Percentiles rank a stretch among this genome's conserved stretches.
phyloP scores from a whole-genome alignment of 73 alveolate species.

The Tetrahymena borealis region DNA sequence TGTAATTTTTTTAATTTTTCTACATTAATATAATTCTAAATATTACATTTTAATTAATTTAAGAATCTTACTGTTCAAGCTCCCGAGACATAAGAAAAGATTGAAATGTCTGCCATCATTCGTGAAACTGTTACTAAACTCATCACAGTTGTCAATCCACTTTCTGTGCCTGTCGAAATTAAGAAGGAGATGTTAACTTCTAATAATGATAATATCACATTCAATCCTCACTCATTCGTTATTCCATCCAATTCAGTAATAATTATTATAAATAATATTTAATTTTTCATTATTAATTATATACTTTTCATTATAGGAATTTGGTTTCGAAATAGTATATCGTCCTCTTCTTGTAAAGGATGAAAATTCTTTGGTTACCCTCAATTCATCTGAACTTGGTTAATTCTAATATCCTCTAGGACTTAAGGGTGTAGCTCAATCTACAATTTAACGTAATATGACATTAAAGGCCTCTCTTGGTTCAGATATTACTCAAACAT shows the following conservation, averaged over 20 bases:
- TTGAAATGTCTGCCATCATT: constrained; percentile 84
- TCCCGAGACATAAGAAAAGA: constrained; percentile 62
- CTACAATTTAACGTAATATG: constrained; percentile 74
- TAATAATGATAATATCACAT: constrained; percentile 78
- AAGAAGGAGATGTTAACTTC: constrained; percentile 65
- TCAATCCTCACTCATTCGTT: constrained; percentile 80
- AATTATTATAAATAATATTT: not conserved
- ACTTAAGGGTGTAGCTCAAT: constrained; percentile 76
- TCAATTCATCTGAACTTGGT: constrained; percentile 84
- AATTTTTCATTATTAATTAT: not conserved
- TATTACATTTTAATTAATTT: not conserved
- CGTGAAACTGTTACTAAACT: constrained; percentile 89
- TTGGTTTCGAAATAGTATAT: constrained; percentile 88
- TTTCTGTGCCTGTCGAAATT: constrained; percentile 74
- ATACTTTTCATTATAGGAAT: constrained; percentile 37
- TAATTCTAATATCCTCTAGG: constrained; percentile 53
- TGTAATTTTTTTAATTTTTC: constrained; percentile 16
- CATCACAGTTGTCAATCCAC: constrained; percentile 92
- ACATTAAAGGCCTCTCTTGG: constrained; percentile 97
- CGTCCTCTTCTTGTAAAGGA: constrained; percentile 91
- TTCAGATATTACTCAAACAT: constrained; percentile 88
- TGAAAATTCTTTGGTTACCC: constrained; percentile 63
- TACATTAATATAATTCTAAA: not conserved
- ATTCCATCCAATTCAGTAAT: constrained; percentile 84
- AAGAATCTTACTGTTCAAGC: constrained; percentile 64